Conservation (phyloP, 495 filamentous ascomycete genomes). For the Neurospora africana region DNA sequence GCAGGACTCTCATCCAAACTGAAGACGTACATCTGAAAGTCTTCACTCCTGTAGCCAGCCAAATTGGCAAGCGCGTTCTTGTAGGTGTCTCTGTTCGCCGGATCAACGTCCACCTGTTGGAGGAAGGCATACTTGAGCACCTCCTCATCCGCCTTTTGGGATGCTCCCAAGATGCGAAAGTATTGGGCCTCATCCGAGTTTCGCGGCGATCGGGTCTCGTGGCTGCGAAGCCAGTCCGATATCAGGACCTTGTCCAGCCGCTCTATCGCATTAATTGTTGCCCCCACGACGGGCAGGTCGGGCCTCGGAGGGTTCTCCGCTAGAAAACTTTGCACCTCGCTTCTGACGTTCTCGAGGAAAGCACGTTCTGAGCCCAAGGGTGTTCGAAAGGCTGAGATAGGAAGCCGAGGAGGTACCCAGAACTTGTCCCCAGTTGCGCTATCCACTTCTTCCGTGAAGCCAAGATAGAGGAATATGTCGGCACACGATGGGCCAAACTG, state of each 20-base stretch:
- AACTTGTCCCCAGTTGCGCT: constrained; percentile 10
- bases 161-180: constrained; percentile 12
- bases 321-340: constrained; percentile 24
- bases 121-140: constrained; percentile 19
- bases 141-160: constrained; percentile 10
- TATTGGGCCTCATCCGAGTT: not conserved
- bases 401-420: constrained; percentile 17
- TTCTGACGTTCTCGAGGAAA: constrained; percentile 25
- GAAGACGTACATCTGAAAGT: constrained; percentile 18
- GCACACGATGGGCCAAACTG: constrained; percentile 58
- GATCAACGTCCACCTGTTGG: constrained; percentile 14
- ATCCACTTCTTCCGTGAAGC: constrained; percentile 36
- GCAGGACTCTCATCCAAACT: not conserved
- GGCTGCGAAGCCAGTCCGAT: constrained; percentile 2
- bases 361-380: constrained; percentile 15
- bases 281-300: constrained; percentile 7
- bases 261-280: constrained; percentile 7
- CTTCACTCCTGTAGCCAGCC: constrained; percentile 6
- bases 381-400: constrained; percentile 13
- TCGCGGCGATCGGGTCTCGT: not conserved
- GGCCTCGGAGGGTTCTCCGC: constrained; percentile 5
- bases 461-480: constrained; percentile 51
- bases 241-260: constrained; percentile 13
- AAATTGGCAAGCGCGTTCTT: constrained; percentile 12
- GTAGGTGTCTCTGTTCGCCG: constrained; percentile 6